A percentile compares a stretch with the other conserved stretches of the same genome.
These are phyloP conservation scores for Cyberlindnera japonica DNA, from an alignment of 805 yeast genomes.

Conservation along the genomic window DNA sequence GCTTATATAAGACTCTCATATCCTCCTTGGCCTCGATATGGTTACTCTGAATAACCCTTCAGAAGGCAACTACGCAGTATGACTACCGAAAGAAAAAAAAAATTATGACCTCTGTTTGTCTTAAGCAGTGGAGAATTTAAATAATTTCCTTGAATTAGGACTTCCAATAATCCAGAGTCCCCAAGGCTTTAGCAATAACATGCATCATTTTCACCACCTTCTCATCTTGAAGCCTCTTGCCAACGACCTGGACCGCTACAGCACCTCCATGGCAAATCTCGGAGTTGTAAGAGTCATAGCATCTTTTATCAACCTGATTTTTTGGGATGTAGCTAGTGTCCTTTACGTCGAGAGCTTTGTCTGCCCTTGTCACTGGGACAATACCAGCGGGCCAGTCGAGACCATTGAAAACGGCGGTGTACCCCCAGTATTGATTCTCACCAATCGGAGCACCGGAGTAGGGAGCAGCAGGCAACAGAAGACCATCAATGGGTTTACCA, in stretches of 20 bases:
- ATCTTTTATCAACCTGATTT: slow-evolving; percentile 41
- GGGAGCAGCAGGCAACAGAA: slow-evolving; percentile 39
- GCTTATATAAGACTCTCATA: too few species aligned
- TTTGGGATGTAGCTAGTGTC: slow-evolving; percentile 31
- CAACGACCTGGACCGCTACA: slow-evolving; percentile 63
- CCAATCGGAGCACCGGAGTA: slow-evolving; percentile 34
- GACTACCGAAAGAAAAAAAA: too few species aligned
- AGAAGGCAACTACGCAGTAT: too few species aligned
- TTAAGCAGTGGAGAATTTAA: too few species aligned
- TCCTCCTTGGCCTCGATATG: too few species aligned
- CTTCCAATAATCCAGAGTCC: slow-evolving; percentile 24
- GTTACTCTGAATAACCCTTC: too few species aligned
- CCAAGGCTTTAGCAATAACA: slow-evolving; percentile 29
- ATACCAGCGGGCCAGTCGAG: slow-evolving; percentile 57
- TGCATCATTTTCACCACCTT: slow-evolving; percentile 49
- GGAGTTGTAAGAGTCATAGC: slow-evolving; percentile 46
- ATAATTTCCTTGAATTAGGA: not conserved
- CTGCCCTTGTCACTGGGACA: slow-evolving; percentile 57
- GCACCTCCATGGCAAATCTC: slow-evolving; percentile 56
- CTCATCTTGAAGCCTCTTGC: slow-evolving; percentile 60
- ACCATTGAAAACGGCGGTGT: slow-evolving; percentile 53
- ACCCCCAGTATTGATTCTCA: slow-evolving; percentile 29
- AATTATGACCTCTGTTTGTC: too few species aligned
- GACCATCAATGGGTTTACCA: slow-evolving; percentile 44
- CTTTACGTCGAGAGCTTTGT: slow-evolving; percentile 35